Conservation (phyloP, 495 filamentous ascomycete genomes). For the Aspergillus hancockii region DNA sequence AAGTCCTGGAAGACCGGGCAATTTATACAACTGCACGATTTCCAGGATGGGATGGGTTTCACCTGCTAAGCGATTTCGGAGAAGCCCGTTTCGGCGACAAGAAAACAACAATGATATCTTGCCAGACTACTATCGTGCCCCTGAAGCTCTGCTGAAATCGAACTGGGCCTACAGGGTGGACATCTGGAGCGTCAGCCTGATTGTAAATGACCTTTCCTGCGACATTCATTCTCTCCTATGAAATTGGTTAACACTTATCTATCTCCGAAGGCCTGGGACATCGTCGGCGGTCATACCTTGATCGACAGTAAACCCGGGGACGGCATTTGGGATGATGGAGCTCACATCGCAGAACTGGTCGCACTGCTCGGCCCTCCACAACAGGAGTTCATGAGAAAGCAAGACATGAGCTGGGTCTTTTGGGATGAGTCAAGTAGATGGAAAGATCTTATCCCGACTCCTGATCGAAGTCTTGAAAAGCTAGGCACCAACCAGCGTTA, state of each 20-base stretch:
- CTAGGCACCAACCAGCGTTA: constrained; percentile 15
- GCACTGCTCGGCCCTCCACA: constrained; percentile 44
- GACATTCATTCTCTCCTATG: neutral
- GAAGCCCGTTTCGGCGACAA: constrained; percentile 27
- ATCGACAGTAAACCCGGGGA: constrained; percentile 19
- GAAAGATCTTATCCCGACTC: constrained; percentile 23
- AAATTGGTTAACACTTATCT: neutral
- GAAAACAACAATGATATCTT: constrained; percentile 23
- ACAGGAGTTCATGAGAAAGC: constrained; percentile 28
- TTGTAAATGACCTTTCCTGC: constrained; percentile 31
- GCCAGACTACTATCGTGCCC: constrained; percentile 24
- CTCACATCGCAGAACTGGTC: constrained; percentile 42
- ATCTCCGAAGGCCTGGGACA: constrained; percentile 19
- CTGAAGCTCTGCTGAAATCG: constrained; percentile 38
- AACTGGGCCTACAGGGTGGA: constrained; percentile 40
- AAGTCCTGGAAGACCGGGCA: constrained; percentile 22
- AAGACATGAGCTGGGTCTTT: constrained; percentile 20
- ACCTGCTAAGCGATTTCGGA: constrained; percentile 31
- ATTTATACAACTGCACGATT: constrained; percentile 18
- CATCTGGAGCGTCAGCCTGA: constrained; percentile 43
- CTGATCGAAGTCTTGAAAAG: constrained; percentile 20
- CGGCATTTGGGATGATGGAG: constrained; percentile 24
- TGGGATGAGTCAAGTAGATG: constrained; percentile 27
- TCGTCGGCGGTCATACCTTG: constrained; percentile 17
- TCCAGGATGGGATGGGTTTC: constrained; percentile 14